phyloP scores from a whole-genome alignment of 768 basidiomycete species.

The Mrakia gelida region DNA sequence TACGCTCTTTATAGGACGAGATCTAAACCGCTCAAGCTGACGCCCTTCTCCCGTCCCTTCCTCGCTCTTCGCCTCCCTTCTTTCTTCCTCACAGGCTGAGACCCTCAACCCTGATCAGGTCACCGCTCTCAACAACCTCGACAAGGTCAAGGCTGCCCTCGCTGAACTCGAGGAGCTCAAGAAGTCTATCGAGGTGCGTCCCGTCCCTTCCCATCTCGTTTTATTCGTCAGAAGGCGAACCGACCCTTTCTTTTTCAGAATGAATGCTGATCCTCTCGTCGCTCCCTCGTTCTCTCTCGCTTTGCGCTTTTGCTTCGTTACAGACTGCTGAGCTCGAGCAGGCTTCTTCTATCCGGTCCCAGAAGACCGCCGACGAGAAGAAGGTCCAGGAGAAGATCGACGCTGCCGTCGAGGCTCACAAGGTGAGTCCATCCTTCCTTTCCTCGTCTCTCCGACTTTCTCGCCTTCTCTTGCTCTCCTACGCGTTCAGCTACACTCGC shows the following conservation, averaged over 20 bases:
- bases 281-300: not conserved
- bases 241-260: not conserved
- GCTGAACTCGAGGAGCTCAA: conserved; percentile 38
- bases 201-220: not conserved
- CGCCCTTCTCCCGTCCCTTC: not conserved
- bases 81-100: conserved; percentile 9
- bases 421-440: conserved; percentile 29
- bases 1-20: too few relatives aligned
- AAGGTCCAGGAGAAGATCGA: conserved; percentile 34
- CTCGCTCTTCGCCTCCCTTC: not conserved
- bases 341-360: conserved; percentile 26
- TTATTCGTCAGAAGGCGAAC: not conserved
- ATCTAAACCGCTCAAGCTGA: not conserved
- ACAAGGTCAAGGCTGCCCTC: conserved; percentile 35
- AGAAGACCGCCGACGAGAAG: conserved; percentile 36
- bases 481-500: too few relatives aligned
- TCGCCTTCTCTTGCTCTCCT: not conserved
- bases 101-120: conserved; percentile 40
- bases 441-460: not conserved
- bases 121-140: conserved; percentile 35
- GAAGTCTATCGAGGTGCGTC: conserved; percentile 37
- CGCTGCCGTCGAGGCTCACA: conserved; percentile 33
- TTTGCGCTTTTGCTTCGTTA: too few relatives aligned
- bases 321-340: conserved; percentile 9
- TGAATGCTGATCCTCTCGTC: conserved; percentile 4